Conservation (phyloP, 768 basidiomycete species). For the Russula compacta region DNA sequence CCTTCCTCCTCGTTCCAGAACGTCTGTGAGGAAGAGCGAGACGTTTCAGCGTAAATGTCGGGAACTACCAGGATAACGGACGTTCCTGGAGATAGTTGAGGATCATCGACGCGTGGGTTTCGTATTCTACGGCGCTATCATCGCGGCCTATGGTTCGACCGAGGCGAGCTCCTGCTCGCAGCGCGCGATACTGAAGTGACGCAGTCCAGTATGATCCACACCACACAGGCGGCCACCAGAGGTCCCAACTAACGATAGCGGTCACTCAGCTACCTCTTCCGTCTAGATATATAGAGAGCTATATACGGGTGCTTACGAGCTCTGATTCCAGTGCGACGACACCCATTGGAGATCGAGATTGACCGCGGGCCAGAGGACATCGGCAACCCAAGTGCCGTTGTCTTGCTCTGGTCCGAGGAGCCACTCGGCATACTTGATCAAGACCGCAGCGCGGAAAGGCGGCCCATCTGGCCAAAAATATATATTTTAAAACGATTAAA, state of each 20-base stretch:
- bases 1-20: constrained; percentile 14
- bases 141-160: constrained; percentile 2
- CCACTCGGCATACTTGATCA: constrained; percentile 14
- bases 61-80: background rate
- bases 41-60: background rate
- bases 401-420: constrained; percentile 5
- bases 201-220: constrained; percentile 14
- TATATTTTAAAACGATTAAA: too few species aligned
- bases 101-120: constrained; percentile 1
- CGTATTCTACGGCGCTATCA: background rate
- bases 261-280: background rate
- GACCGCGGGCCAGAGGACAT: constrained; percentile 9
- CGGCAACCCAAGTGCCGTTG: constrained; percentile 2
- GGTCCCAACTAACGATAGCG: constrained; percentile 8
- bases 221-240: constrained; percentile 9
- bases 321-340: constrained; percentile 9
- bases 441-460: constrained; percentile 1
- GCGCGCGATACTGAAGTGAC: constrained; percentile 8
- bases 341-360: constrained; percentile 14
- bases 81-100: constrained; percentile 15
- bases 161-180: constrained; percentile 5
- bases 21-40: background rate
- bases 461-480: background rate
- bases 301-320: constrained; percentile 7
- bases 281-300: background rate